These are phyloP conservation scores for Quambalaria eucalypti DNA, from an alignment of 1,284 basidiomycete genomes.

Conservation along the genomic window DNA sequence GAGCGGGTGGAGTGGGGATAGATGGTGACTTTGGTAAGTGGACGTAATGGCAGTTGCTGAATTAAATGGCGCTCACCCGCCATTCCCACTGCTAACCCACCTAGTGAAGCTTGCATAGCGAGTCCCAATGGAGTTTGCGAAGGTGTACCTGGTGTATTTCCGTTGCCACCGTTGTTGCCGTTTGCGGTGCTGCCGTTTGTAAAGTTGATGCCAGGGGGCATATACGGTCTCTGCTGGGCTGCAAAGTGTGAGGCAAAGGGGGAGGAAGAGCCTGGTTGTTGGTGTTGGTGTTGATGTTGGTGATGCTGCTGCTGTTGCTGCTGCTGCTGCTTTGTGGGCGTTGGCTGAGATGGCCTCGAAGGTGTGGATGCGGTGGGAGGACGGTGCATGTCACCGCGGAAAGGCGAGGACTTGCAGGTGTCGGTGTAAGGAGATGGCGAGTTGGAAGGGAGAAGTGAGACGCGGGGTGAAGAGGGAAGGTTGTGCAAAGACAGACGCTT, in stretches of 20 bases:
- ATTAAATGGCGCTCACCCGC: too few relatives aligned
- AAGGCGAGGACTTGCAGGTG: neutral
- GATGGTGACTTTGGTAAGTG: too few relatives aligned
- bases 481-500: too few relatives aligned
- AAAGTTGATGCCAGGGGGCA: neutral
- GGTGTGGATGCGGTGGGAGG: neutral
- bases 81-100: too few relatives aligned
- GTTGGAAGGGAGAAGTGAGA: neutral
- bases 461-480: neutral
- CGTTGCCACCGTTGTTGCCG: neutral
- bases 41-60: too few relatives aligned
- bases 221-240: neutral
- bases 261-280: neutral
- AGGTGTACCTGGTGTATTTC: too few relatives aligned
- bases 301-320: too few relatives aligned
- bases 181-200: too few relatives aligned
- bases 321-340: neutral
- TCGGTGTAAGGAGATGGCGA: too few relatives aligned
- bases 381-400: neutral
- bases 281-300: neutral
- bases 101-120: too few relatives aligned
- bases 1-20: too few relatives aligned
- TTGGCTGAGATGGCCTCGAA: neutral
- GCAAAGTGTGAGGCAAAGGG: neutral
- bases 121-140: too few relatives aligned